Percentiles rank a stretch among this genome's conserved stretches.
These are phyloP conservation scores for Fagopyrum esculentum DNA, from an alignment of 148 eudicot genomes.

Conservation along the genomic window DNA sequence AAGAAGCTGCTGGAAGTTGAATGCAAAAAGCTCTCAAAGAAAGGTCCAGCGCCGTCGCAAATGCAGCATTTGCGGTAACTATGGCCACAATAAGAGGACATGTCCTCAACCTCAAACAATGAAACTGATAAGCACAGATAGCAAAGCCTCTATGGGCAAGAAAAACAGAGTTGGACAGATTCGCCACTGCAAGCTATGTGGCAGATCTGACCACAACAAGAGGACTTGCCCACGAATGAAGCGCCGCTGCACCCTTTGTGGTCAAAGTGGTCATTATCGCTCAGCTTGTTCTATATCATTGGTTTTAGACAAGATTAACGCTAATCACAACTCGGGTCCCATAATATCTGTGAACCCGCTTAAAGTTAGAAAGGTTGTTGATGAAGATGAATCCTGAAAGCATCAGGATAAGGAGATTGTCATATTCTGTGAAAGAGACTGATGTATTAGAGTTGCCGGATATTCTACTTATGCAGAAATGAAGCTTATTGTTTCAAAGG, in stretches of 20 bases:
- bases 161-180: neutral
- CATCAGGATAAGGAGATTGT: neutral
- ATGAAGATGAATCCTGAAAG: neutral
- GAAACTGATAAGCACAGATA: neutral
- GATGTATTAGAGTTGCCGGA: neutral
- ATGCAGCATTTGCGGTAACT: conserved; percentile 47
- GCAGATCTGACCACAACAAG: conserved; percentile 22
- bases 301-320: neutral
- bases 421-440: neutral
- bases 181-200: conserved; percentile 18
- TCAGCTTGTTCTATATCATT: conserved; percentile 42
- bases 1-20: conserved; percentile 53
- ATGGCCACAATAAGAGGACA: conserved; percentile 68
- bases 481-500: no score
- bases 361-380: neutral
- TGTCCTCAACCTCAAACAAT: conserved; percentile 25
- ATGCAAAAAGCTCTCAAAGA: conserved; percentile 17
- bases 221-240: conserved; percentile 14
- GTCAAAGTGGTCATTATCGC: conserved; percentile 53
- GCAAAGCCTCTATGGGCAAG: neutral
- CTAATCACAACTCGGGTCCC: neutral
- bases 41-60: conserved; percentile 22
- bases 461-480: neutral
- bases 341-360: neutral
- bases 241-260: conserved; percentile 45